Percentiles rank a stretch among this genome's conserved stretches.
Conservation (phyloP, 768 basidiomycete genomes). For the Leccinum imitatum region DNA sequence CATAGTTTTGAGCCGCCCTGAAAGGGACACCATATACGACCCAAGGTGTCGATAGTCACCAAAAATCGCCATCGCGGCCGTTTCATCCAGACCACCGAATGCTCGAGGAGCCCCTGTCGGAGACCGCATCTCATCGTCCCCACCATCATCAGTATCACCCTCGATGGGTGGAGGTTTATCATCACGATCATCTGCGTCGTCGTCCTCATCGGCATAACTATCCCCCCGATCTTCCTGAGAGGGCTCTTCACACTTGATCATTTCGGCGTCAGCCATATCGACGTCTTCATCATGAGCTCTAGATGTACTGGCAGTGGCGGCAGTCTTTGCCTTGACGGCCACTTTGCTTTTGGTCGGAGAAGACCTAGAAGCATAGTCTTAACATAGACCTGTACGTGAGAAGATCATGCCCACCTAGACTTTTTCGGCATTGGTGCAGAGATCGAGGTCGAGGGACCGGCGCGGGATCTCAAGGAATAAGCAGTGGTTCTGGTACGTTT, state of each 20-base stretch:
- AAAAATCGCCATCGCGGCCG: slow-evolving; percentile 75
- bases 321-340: slow-evolving; percentile 53
- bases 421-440: slow-evolving; percentile 72
- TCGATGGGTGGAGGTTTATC: slow-evolving; percentile 46
- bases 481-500: slow-evolving; percentile 64
- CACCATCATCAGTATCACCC: slow-evolving; percentile 46
- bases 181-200: slow-evolving; percentile 48
- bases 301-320: slow-evolving; percentile 63
- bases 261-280: slow-evolving; percentile 70
- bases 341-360: slow-evolving; percentile 59
- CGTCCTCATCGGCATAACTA: slow-evolving; percentile 40
- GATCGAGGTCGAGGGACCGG: slow-evolving; percentile 40
- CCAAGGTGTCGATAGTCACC: slow-evolving; percentile 87
- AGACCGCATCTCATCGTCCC: slow-evolving; percentile 38
- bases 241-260: slow-evolving; percentile 44
- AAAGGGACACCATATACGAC: slow-evolving; percentile 90
- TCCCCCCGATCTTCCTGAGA: slow-evolving; percentile 49
- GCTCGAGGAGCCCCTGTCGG: slow-evolving; percentile 37
- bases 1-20: slow-evolving; percentile 86
- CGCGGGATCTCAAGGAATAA: slow-evolving; percentile 69
- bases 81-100: slow-evolving; percentile 61
- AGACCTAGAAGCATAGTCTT: slow-evolving; percentile 36
- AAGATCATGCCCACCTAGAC: slow-evolving; percentile 47
- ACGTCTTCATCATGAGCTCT: slow-evolving; percentile 68
- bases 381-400: slow-evolving; percentile 11